Conservation (phyloP, 257 asterid genomes). For the Petrea volubilis region DNA sequence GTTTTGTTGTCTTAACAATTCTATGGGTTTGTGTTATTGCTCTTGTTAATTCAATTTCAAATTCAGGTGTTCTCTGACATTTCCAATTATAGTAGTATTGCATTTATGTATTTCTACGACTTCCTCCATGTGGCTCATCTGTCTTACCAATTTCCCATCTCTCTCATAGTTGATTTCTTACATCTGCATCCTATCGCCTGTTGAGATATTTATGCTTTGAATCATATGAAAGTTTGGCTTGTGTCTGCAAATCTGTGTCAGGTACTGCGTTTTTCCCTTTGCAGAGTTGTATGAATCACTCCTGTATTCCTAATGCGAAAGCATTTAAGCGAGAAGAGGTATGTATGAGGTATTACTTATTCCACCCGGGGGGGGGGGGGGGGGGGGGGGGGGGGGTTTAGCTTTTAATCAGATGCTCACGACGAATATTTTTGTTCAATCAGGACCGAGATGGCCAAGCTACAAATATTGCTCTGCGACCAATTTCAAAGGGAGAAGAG, state of each 20-base stretch:
- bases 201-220: neutral
- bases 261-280: slow-evolving; percentile 91
- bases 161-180: too few relatives aligned
- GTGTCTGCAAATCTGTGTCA: slow-evolving; percentile 34
- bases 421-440: slow-evolving; percentile 15
- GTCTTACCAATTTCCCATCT: too few relatives aligned
- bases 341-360: neutral
- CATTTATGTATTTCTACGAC: neutral
- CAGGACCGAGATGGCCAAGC: slow-evolving; percentile 94
- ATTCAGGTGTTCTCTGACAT: too few relatives aligned
- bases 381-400: neutral
- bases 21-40: too few relatives aligned
- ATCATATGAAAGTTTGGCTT: slow-evolving; percentile 1
- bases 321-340: slow-evolving; percentile 96
- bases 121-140: neutral
- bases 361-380: neutral
- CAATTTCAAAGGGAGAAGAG: slow-evolving; percentile 78
- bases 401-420: neutral
- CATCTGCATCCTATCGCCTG: too few relatives aligned
- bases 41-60: too few relatives aligned
- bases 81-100: too few relatives aligned
- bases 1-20: too few relatives aligned
- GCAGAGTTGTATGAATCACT: slow-evolving; percentile 96
- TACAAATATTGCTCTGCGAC: slow-evolving; percentile 60
- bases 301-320: slow-evolving; percentile 85